These are phyloP conservation scores for Tagetes patula DNA, from an alignment of 129 eudicot species.

Conservation along the genomic window DNA sequence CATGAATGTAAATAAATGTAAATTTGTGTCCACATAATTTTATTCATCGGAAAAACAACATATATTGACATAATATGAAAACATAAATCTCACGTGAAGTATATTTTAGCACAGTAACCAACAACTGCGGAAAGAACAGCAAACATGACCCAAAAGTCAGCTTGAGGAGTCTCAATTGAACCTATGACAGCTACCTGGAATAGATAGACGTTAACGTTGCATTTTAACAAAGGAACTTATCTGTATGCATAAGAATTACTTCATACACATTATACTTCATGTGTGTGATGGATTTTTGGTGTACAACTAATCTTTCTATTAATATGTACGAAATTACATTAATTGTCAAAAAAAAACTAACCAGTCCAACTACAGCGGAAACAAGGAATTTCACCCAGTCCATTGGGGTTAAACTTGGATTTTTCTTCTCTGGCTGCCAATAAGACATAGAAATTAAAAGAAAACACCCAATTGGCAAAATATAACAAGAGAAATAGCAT, in stretches of 20 bases:
- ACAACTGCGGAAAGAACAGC: constrained; percentile 81
- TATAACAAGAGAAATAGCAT: neutral
- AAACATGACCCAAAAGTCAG: constrained; percentile 91
- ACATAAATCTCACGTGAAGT: constrained; percentile 66
- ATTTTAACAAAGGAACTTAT: constrained; percentile 2
- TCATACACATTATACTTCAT: neutral
- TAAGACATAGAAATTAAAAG: constrained; percentile 3
- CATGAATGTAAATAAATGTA: too few relatives aligned
- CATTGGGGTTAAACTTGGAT: constrained; percentile 97
- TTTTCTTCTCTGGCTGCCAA: constrained; percentile 91
- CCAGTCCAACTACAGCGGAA: constrained; percentile 94
- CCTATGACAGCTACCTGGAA: constrained; percentile 79
- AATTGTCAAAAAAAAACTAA: constrained; percentile 35
- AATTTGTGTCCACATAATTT: neutral
- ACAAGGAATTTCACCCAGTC: constrained; percentile 92
- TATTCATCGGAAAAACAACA: neutral
- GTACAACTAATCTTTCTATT: neutral
- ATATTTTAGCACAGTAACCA: constrained; percentile 94
- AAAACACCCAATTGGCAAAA: neutral
- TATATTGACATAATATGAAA: constrained; percentile 14
- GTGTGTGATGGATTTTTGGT: neutral
- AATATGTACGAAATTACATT: constrained; percentile 1
- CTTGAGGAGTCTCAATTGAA: constrained; percentile 81
- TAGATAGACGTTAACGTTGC: constrained; percentile 3
- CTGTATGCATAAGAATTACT: neutral